Evolutionary conservation across 2,329 filamentous ascomycete genomes (phyloP).

Genomic region (Dendrostoma leiphaemia): DNA sequence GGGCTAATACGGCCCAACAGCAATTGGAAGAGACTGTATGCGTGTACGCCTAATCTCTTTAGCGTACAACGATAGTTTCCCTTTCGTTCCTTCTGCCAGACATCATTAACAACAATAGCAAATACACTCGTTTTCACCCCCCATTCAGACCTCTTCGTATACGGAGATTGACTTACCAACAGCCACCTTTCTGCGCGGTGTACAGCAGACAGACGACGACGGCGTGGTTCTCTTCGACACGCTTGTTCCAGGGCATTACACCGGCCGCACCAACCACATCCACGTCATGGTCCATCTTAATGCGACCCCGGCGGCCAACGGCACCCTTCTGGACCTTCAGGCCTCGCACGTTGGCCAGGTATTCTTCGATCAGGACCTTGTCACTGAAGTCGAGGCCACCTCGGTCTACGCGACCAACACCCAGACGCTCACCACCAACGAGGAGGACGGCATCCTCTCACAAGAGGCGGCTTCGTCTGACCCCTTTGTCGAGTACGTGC

Average conservation of each 20-base stretch:
- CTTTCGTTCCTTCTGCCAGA: too few species aligned
- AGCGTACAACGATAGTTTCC: too few species aligned
- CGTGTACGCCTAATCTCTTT: too few species aligned
- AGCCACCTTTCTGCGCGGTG: constrained; percentile 41
- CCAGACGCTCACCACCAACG: constrained; percentile 39
- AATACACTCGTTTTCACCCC: too few species aligned
- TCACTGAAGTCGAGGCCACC: constrained; percentile 45
- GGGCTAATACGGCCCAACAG: too few species aligned
- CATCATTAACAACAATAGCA: too few species aligned
- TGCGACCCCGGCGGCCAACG: constrained; percentile 34
- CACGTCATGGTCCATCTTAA: constrained; percentile 46
- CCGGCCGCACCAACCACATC: constrained; percentile 44
- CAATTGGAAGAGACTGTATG: too few species aligned
- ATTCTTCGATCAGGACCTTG: constrained; percentile 62
- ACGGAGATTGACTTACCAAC: too few species aligned
- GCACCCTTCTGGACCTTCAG: constrained; percentile 46
- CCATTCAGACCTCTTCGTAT: too few species aligned
- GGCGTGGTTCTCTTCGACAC: constrained; percentile 41
- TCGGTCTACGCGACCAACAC: constrained; percentile 47
- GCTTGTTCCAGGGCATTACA: constrained; percentile 45
- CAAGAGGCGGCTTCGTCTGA: constrained; percentile 28
- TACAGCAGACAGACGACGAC: constrained; percentile 38
- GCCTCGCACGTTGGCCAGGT: constrained; percentile 62
- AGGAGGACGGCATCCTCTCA: constrained; percentile 26
- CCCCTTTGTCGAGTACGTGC: constrained; percentile 50